Evolutionary conservation across 2,329 filamentous ascomycete species (phyloP), one percentile per base, ranked within the genome.

Genomic region (Fusarium sp.): DNA sequence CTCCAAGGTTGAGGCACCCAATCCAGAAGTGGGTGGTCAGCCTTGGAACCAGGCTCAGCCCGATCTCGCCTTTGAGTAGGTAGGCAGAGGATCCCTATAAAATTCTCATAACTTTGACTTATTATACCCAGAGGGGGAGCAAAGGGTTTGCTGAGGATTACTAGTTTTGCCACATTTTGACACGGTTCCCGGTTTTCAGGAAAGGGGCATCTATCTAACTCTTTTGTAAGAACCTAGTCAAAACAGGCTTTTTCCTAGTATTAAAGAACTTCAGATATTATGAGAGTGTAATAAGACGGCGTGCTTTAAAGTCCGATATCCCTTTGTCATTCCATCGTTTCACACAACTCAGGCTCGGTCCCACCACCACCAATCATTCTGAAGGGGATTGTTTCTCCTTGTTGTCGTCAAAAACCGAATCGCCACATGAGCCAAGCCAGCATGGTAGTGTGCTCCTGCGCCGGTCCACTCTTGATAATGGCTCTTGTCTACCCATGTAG

Each of bases 351-450:
- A 36, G 4, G 33, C 33, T 0, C 33, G 14, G 33, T 36, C 33
- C 51, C 51, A 54, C 50, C 50, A 54, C 50, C 50, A 54, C 50
- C 50, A 54, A 38, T 54, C 51, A 23, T 54, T 18, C 16, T 54
- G 18, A 23, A 54, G 51, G 6, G 51, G 14, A 33, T 16, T 16
- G 14, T 54, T 38, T 16, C 13, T 23, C 1, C 3, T 27, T 27
- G n/a, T 46, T 27, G 42, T 13, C 42, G 4, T 27, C 42, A 46
- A 27, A 27, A 34, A 54, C 13, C 51, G 51, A 31, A 54, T 54
- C 10, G 51, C 51, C 14, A 23, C 16, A 18, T 54, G 20, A 23
- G 16, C 51, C 33, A 14, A 23, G 31, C 51, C 14, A 38, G 51
- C 51, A 36, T 54, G 51, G 20, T 23, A 38, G 14, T 23, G 31